A percentile compares a stretch with the other conserved stretches of the same genome.
Evolutionary conservation across 1,284 basidiomycete species (phyloP).

Genomic region (Serendipita sp.): DNA sequence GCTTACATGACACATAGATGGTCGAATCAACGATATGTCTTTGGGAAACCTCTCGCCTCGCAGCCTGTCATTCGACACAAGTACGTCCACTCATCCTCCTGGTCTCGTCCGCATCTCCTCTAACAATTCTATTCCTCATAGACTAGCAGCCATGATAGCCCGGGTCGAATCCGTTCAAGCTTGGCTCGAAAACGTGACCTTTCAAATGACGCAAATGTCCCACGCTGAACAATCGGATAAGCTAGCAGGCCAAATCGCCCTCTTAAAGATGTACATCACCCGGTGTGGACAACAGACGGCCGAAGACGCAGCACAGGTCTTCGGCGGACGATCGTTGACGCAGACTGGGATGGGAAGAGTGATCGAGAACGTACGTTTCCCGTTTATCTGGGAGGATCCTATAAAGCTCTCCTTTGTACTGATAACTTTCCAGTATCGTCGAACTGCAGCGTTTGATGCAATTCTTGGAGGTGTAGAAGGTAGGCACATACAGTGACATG

Average conservation of each 20-base stretch:
- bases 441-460: slow-evolving; percentile 28
- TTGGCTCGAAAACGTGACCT: slow-evolving; percentile 38
- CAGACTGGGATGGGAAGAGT: slow-evolving; percentile 50
- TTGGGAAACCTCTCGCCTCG: slow-evolving; percentile 32
- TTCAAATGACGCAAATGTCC: slow-evolving; percentile 38
- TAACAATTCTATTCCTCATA: slow-evolving; percentile 10
- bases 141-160: slow-evolving; percentile 36
- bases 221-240: slow-evolving; percentile 19
- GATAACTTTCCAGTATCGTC: slow-evolving; percentile 23
- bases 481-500: background rate
- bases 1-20: slow-evolving; percentile 17
- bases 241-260: slow-evolving; percentile 35
- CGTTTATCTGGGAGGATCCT: background rate
- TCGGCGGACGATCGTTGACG: slow-evolving; percentile 48
- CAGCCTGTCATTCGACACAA: slow-evolving; percentile 39
- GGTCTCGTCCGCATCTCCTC: background rate
- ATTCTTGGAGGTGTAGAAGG: slow-evolving; percentile 46
- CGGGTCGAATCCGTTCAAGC: slow-evolving; percentile 38
- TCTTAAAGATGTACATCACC: slow-evolving; percentile 41
- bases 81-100: slow-evolving; percentile 14
- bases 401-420: background rate
- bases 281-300: slow-evolving; percentile 55
- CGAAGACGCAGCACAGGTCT: slow-evolving; percentile 50
- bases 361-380: slow-evolving; percentile 39
- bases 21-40: slow-evolving; percentile 29